Base-by-base conservation (phyloP, 768 basidiomycete species). In the Lentinula sp. region DNA sequence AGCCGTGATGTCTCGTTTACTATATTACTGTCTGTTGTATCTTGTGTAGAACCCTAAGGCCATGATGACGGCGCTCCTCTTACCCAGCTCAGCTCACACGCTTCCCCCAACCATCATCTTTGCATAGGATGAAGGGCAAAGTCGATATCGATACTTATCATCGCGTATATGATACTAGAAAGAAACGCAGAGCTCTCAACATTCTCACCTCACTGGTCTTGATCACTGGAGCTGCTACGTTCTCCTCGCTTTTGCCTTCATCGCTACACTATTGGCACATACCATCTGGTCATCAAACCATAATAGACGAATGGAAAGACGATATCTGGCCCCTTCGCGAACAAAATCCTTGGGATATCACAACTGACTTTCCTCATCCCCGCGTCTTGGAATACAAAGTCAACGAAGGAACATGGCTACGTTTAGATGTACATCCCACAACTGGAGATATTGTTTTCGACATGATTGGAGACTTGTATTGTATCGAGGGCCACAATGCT, bases 401-500 rank as follows among this genome's bases (percentile, higher is more conserved):
- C 13, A 75, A 79, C 43, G 86, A 90, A 67, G 89, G 88, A 8
- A 90, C 89, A 39, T 91, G 88, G 88, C 72, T 90, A 59, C 79
- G 88, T 16, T 78, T 90, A 28, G 88, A 90, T 66, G 87, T 89
- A 2, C 83, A 88, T 63, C 86, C 86, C 13, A 73, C 74, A 57
- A 80, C 81, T 3, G 87, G 88, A 12, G 88, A 90, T 63, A 80
- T 90, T 51, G 78, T 89, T 4, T 90, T 89, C 59, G 88, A 88
- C 68, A 87, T 90, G 81, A 71, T 85, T 7, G 88, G 89, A 1
- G 87, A 91, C 67, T 67, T 90, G 37, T 90, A 89, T 69, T 90
- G 89, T 66, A 76, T 91, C 45, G 81, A 87, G 16, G 81, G 79
- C 0, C 39, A 66, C 10, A 73, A 73, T 36, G 73, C 69, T 42